These are phyloP conservation scores for Termitomyces sp. DNA, from an alignment of 768 basidiomycete genomes.

Conservation along the genomic window DNA sequence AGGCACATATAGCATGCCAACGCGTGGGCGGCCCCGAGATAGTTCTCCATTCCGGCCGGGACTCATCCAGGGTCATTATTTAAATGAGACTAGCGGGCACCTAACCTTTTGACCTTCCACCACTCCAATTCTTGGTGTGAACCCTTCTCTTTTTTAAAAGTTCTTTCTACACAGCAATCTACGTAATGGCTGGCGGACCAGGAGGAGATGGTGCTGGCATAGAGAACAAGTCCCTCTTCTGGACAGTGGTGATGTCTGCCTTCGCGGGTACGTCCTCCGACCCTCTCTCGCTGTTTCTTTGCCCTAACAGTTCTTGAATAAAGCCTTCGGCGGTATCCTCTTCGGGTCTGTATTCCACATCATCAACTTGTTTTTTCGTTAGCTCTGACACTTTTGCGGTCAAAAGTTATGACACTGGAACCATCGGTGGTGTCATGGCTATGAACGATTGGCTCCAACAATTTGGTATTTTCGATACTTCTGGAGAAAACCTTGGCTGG, in stretches of 20 bases:
- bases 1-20: not conserved
- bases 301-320: not conserved
- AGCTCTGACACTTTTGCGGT: conserved; percentile 23
- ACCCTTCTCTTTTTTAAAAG: not conserved
- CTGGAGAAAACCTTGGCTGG: conserved; percentile 21
- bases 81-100: not conserved
- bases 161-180: not conserved
- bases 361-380: not conserved
- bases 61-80: not conserved
- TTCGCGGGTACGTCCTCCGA: conserved; percentile 27
- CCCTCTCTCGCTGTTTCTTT: not conserved
- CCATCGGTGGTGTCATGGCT: conserved; percentile 70
- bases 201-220: conserved; percentile 26
- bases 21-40: too few species aligned
- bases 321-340: conserved; percentile 42
- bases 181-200: conserved; percentile 24
- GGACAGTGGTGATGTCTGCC: conserved; percentile 32
- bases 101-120: conserved; percentile 1
- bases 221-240: conserved; percentile 21
- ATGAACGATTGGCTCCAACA: conserved; percentile 53
- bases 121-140: conserved; percentile 1
- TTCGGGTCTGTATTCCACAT: conserved; percentile 25
- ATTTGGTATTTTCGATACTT: conserved; percentile 33
- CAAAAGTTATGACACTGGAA: conserved; percentile 70
- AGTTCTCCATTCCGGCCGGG: conserved; percentile 4